phyloP scores from a whole-genome alignment of 1,284 basidiomycete species.

The Ustilago nuda region DNA sequence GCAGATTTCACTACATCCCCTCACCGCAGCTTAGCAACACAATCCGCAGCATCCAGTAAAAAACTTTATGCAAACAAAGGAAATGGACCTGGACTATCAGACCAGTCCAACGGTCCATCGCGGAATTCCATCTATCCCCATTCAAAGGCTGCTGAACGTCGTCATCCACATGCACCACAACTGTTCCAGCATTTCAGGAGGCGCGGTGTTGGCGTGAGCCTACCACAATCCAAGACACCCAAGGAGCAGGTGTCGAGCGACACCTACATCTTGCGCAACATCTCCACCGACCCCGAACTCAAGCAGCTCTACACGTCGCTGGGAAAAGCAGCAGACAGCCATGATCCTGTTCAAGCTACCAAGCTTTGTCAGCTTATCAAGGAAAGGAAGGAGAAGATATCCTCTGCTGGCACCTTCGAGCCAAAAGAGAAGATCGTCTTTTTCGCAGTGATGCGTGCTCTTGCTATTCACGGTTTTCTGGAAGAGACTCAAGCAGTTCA shows the following conservation, averaged over 20 bases:
- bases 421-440: slow-evolving; percentile 37
- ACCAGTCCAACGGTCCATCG: background rate
- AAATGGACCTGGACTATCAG: background rate
- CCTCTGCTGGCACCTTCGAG: slow-evolving; percentile 14
- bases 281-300: slow-evolving; percentile 32
- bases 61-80: background rate
- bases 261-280: slow-evolving; percentile 31
- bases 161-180: slow-evolving; percentile 33
- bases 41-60: background rate
- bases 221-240: background rate
- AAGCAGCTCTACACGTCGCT: slow-evolving; percentile 42
- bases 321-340: slow-evolving; percentile 25
- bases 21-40: background rate
- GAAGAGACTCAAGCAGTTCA: slow-evolving; percentile 39
- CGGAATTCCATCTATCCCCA: slow-evolving; percentile 32
- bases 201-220: background rate
- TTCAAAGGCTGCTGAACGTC: slow-evolving; percentile 36
- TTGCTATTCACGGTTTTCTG: slow-evolving; percentile 39
- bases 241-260: slow-evolving; percentile 16
- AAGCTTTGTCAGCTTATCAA: slow-evolving; percentile 34
- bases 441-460: slow-evolving; percentile 32
- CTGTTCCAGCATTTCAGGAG: slow-evolving; percentile 34
- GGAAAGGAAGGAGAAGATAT: slow-evolving; percentile 29
- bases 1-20: background rate
- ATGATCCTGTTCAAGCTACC: slow-evolving; percentile 25